Base-by-base conservation (phyloP, 1,284 basidiomycete species). In the Kalmanozyma brasiliensis region DNA sequence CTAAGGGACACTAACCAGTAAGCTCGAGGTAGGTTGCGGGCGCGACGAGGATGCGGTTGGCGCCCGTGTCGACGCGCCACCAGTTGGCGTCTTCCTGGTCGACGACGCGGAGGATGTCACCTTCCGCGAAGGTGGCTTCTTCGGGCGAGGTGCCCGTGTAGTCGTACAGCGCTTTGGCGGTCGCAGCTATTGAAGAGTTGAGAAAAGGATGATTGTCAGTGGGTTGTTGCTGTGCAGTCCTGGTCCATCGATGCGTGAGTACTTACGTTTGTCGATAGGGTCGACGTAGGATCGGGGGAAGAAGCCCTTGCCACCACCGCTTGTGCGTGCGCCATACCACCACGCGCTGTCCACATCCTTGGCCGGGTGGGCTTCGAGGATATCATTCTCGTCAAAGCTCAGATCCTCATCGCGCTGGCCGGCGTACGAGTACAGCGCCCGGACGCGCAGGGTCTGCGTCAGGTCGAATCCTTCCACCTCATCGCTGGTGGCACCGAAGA, bases 381-480 rank as follows among this genome's bases (percentile, higher is more conserved):
- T 85, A 14, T 89, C 79, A 81, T 97, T 94, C 81, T 92, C 90
- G 24, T 84, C 86, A 83, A 98, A 97, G 20, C 87, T 87, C 34
- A 98, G 85, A 83, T 97, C 94, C 70, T 94, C 94, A 17, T 87
- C 85, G 14, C 93, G 88, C 74, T 94, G 91, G 7, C 89, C 92
- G 45, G 90, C 87, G 79, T 94, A 97, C 2, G 89, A 80, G 84
- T 83, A 82, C 38, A 82, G 43, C 0, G 80, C 80, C 22, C 93
- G 86, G 16, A 91, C 90, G 35, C 89, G 88, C 55, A 90, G 83
- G 51, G 89, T 61, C 43, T 38, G 58, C 35, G 49, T 49, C 77
- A 87, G 86, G 78, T 97, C 92, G 62, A 95, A 89, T 78, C 93
- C 92, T 4, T 87, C 88, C 82, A 93, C 52, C 29, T 49, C 61